Percentiles rank a stretch among this genome's conserved stretches.
Evolutionary conservation across 768 basidiomycete species (phyloP).

Genomic region (Hydnomerulius pinastri): DNA sequence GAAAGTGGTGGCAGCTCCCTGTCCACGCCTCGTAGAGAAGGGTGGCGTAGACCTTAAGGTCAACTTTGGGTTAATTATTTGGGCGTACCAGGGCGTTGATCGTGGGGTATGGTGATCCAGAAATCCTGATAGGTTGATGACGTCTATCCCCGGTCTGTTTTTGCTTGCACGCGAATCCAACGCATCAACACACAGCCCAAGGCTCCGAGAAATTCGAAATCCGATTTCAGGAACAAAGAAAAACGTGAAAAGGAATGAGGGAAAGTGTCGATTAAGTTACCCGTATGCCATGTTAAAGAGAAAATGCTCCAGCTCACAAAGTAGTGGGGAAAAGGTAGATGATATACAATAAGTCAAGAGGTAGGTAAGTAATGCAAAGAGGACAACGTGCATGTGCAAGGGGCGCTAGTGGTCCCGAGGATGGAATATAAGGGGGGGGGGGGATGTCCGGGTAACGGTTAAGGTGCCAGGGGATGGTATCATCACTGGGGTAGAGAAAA

Average conservation of each 20-base stretch:
- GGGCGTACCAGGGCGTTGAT: too few species aligned
- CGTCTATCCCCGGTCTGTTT: too few species aligned
- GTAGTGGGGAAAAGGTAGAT: background rate
- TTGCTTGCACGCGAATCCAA: too few species aligned
- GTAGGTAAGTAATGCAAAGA: background rate
- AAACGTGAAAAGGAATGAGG: background rate
- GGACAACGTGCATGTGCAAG: background rate
- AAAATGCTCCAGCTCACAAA: background rate
- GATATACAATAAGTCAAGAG: background rate
- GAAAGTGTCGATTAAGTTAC: background rate
- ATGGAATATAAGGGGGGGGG: background rate
- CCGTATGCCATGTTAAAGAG: background rate
- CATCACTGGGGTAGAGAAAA: conserved; percentile 14
- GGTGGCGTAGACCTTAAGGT: too few species aligned
- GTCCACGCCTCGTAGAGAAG: too few species aligned
- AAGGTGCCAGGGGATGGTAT: conserved; percentile 14
- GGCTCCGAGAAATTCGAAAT: too few species aligned
- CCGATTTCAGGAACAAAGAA: background rate
- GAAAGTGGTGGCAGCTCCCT: too few species aligned
- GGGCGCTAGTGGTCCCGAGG: conserved; percentile 13
- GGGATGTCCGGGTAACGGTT: background rate
- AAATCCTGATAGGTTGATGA: too few species aligned
- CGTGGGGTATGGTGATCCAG: too few species aligned
- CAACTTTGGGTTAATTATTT: too few species aligned
- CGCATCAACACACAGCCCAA: background rate